These are phyloP conservation scores for Pseudonitzschia multistriata DNA, from an alignment of 108 stramenopile species.

Conservation along the genomic window DNA sequence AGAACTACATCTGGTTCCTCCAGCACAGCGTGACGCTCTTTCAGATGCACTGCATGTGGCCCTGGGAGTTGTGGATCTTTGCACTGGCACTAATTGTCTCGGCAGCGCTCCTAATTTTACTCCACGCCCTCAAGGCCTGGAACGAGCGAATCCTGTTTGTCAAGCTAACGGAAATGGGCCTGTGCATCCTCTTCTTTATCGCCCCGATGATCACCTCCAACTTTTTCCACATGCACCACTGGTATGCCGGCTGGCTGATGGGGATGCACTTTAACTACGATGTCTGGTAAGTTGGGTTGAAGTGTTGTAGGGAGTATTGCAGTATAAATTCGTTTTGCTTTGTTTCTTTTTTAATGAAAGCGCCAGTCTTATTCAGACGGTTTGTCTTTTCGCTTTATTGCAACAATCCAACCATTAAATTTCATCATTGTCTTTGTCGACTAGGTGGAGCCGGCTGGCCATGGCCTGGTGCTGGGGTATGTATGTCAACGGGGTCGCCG, in stretches of 20 bases:
- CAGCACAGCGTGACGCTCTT: conserved; percentile 67
- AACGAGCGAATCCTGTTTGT: conserved; percentile 29
- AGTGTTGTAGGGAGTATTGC: too few relatives aligned
- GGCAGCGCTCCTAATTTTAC: conserved; percentile 24
- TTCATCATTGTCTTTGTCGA: too few relatives aligned
- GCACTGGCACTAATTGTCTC: conserved; percentile 42
- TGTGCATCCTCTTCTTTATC: conserved; percentile 42
- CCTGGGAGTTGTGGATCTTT: conserved; percentile 59
- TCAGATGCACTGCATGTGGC: conserved; percentile 71
- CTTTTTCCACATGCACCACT: conserved; percentile 81
- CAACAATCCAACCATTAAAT: too few relatives aligned
- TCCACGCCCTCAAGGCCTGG: conserved; percentile 39
- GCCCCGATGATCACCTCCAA: conserved; percentile 34
- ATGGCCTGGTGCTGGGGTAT: conserved; percentile 62
- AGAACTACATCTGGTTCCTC: conserved; percentile 51
- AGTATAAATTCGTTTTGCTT: too few relatives aligned
- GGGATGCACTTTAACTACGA: conserved; percentile 64
- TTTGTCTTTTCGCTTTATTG: too few relatives aligned
- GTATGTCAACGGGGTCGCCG: conserved; percentile 71
- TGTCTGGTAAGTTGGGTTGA: conserved; percentile 6
- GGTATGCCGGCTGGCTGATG: conserved; percentile 51
- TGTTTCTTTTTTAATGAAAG: too few relatives aligned
- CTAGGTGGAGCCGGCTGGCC: conserved; percentile 38
- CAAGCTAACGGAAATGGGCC: conserved; percentile 44
- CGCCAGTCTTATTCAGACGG: too few relatives aligned